Evolutionary conservation across 345 rosid genomes (phyloP).

Genomic region (rapeseed (Brassica napus)): Da-Ae NC_063440.1:24497001-24497500

Average conservation of each 20-base stretch:
- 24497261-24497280: slow-evolving; percentile 2
- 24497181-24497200: neutral
- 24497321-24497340: neutral
- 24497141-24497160: neutral
- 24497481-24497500: neutral
- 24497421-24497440: neutral
- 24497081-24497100: slow-evolving; percentile 2
- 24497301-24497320: slow-evolving; percentile 1
- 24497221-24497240: slow-evolving; percentile 18
- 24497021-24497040: neutral
- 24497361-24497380: neutral
- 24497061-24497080: neutral
- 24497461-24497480: neutral
- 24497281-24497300: neutral
- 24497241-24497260: neutral
- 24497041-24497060: neutral
- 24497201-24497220: slow-evolving; percentile 18
- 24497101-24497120: slow-evolving; percentile 7
- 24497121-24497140: slow-evolving; percentile 25
- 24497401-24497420: neutral
- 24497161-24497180: neutral
- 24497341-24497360: neutral
- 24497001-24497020: neutral
- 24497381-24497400: neutral
- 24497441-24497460: neutral